Base-by-base conservation (phyloP, 768 basidiomycete genomes). In the Steccherinum ochraceum region DNA sequence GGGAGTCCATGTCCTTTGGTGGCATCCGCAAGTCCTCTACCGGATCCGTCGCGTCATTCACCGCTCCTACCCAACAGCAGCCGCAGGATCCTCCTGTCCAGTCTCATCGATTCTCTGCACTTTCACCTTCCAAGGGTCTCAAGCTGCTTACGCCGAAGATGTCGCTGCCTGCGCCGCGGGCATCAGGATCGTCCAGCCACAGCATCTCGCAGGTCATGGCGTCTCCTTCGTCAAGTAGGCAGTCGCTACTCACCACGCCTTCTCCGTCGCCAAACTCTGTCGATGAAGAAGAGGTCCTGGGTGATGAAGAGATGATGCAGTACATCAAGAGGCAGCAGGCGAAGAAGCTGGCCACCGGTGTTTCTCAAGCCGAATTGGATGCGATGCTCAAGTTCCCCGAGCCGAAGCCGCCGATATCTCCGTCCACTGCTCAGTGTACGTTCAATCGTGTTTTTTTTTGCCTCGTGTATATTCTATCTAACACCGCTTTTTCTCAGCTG, bases 271-370 rank as follows among this genome's bases (percentile, higher is more conserved):
- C 85, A 23, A 84, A 81, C 57, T 72, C 79, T 2, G 72, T 88
- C 2, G 91, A 91, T 52, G 93, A 94, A 52, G 92, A 94, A 55
- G 90, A 94, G 64, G 46, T 86, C 5, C 69, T 88, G 16, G 96
- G 90, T 13, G 96, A 99, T 62, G 93, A 96, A 54, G 96, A 99
- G 71, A 99, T 99, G 96, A 68, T 89, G 61, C 85, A 88, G 52
- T 99, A 95, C 67, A 89, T 97, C 56, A 81, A 83, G 57, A 80
- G 93, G 21, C 90, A 96, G 56, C 87, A 93, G 58, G 81, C 89
- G 35, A 93, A 93, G 73, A 91, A 86, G 67, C 65, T 93, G 55
- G 86, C 89, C 10, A 75, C 78, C 12, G 92, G 92, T 24, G 84
- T 90, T 5, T 84, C 82, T 25, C 89, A 92, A 61, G 84, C 88